phyloP scores from a whole-genome alignment of 2,329 filamentous ascomycete species.

The Diaporthe amygdali region DNA sequence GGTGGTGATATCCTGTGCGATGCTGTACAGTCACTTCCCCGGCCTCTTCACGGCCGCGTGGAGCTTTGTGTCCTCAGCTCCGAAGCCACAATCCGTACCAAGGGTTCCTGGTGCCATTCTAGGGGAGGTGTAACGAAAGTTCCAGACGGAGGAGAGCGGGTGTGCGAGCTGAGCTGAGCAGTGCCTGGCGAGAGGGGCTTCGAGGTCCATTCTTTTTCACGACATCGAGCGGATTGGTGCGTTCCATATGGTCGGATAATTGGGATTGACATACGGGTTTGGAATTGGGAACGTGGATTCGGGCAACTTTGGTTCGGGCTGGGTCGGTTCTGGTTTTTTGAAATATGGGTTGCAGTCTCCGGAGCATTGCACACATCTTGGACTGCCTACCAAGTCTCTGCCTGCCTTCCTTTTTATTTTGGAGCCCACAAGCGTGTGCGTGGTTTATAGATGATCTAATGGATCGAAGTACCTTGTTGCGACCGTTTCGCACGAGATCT shows the following conservation, averaged over 20 bases:
- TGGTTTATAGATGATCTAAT: constrained; percentile 12
- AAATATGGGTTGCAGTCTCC: neutral
- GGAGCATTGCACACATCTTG: neutral
- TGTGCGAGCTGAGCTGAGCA: neutral
- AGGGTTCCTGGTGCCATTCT: constrained; percentile 15
- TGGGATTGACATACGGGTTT: neutral
- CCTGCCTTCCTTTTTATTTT: neutral
- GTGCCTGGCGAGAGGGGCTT: neutral
- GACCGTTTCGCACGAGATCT: neutral
- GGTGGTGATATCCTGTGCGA: constrained; percentile 19
- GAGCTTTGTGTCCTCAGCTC: neutral
- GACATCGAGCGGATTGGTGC: neutral
- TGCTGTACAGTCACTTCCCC: constrained; percentile 22
- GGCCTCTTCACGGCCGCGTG: constrained; percentile 16
- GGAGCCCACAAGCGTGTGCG: neutral
- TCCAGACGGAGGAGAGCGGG: neutral
- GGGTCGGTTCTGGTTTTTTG: neutral
- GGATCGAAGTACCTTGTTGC: neutral
- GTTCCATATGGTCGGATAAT: neutral
- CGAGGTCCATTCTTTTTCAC: neutral
- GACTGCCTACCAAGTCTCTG: neutral
- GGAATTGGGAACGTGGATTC: neutral
- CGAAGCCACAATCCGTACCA: neutral
- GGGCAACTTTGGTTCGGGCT: neutral
- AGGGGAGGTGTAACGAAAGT: constrained; percentile 7